phyloP scores from a whole-genome alignment of 1,284 basidiomycete species.

The Trichosporon coremiiforme region DNA sequence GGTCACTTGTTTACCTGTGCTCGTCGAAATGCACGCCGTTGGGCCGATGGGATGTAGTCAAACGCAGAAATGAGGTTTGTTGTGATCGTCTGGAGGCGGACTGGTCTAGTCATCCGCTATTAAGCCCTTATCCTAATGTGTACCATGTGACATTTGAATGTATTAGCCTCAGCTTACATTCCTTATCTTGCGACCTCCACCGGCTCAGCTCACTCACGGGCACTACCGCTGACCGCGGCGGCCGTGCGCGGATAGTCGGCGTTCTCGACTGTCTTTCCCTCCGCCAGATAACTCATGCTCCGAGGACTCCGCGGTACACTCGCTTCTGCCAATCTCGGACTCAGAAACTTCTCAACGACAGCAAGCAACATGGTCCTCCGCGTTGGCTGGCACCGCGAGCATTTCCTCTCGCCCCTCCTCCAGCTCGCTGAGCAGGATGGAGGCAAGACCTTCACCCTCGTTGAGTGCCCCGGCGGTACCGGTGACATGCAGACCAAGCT shows the following conservation, averaged over 20 bases:
- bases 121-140: neutral
- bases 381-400: constrained; percentile 71
- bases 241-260: neutral
- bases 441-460: constrained; percentile 72
- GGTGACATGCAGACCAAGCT: constrained; percentile 84
- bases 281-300: neutral
- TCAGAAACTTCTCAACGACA: neutral
- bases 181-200: neutral
- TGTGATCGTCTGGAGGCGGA: neutral
- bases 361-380: constrained; percentile 36
- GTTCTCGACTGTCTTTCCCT: neutral
- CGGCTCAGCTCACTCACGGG: neutral
- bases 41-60: neutral
- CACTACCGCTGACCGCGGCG: neutral
- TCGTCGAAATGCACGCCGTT: neutral
- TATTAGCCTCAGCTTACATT: neutral
- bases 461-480: constrained; percentile 92
- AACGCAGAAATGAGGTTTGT: constrained; percentile 4
- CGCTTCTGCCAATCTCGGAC: constrained; percentile 9
- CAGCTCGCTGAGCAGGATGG: constrained; percentile 64
- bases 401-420: constrained; percentile 85
- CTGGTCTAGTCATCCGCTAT: neutral
- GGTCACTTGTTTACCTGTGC: neutral
- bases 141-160: neutral
- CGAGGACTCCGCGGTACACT: neutral